Percentiles rank a stretch among this genome's conserved stretches.
Evolutionary conservation across 2,329 filamentous ascomycete genomes (phyloP).

Genomic region (Calonectria pseudoturangicola): DNA sequence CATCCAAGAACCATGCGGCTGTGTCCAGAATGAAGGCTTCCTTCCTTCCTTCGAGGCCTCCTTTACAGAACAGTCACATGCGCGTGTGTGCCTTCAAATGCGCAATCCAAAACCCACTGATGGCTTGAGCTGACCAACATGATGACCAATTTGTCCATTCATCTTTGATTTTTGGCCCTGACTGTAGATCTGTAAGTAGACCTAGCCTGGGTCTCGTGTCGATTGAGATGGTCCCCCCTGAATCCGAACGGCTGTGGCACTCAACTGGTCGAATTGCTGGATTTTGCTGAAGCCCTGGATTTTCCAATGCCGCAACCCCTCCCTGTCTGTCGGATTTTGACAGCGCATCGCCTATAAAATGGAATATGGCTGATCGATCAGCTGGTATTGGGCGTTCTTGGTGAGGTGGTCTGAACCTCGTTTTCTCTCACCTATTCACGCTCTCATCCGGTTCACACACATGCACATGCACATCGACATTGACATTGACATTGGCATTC

Average conservation of each 20-base stretch:
- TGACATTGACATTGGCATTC: constrained; percentile 4
- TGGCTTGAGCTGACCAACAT: constrained; percentile 31
- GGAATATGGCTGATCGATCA: constrained; percentile 22
- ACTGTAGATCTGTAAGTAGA: not conserved
- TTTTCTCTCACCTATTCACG: not conserved
- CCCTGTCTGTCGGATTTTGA: constrained; percentile 31
- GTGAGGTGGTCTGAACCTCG: not conserved
- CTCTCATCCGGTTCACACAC: constrained; percentile 17
- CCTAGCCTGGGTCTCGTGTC: not conserved
- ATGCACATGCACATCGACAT: constrained; percentile 4
- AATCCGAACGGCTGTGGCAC: constrained; percentile 9
- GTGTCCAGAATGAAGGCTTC: constrained; percentile 9
- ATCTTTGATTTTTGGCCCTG: not conserved
- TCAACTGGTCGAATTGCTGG: constrained; percentile 10
- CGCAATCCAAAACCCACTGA: constrained; percentile 26
- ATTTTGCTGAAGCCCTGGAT: not conserved
- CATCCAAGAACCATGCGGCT: constrained; percentile 36
- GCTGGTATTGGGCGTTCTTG: not conserved
- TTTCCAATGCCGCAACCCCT: constrained; percentile 22
- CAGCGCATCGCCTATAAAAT: constrained; percentile 31
- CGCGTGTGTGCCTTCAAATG: constrained; percentile 18
- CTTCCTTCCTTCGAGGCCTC: not conserved
- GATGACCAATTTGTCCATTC: constrained; percentile 3
- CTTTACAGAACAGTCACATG: not conserved
- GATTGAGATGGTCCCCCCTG: constrained; percentile 23